A percentile compares a stretch with the other conserved stretches of the same genome.
These are phyloP conservation scores for Casuarina cunninghamiana DNA, from an alignment of 306 rosid genomes.

Conservation along the genomic window DNA sequence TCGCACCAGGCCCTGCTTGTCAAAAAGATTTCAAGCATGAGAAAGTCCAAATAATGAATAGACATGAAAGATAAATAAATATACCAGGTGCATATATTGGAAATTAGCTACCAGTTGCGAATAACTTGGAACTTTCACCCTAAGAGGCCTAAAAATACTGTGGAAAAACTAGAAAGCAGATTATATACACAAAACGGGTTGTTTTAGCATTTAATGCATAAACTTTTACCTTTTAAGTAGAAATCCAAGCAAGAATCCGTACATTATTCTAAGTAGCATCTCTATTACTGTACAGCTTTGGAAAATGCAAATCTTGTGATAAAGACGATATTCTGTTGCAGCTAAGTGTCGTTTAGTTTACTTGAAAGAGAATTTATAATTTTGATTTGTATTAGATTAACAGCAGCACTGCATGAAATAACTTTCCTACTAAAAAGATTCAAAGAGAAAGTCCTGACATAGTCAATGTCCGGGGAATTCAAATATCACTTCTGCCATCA, in stretches of 20 bases:
- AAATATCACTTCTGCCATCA: background rate
- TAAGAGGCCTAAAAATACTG: background rate
- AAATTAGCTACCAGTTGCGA: background rate
- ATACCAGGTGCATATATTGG: background rate
- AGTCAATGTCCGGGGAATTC: background rate
- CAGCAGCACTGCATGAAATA: background rate
- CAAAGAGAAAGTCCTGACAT: background rate
- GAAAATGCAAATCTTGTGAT: background rate
- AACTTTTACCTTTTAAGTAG: background rate
- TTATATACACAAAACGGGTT: background rate
- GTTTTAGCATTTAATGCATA: background rate
- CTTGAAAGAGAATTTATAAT: background rate
- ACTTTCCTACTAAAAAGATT: background rate
- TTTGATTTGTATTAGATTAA: background rate
- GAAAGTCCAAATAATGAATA: slow-evolving; percentile 10
- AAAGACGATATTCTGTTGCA: background rate
- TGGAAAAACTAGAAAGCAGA: slow-evolving; percentile 1
- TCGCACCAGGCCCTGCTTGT: slow-evolving; percentile 95
- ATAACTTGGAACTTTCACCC: background rate
- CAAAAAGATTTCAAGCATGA: slow-evolving; percentile 10
- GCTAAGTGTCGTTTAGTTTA: background rate
- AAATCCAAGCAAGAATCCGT: background rate
- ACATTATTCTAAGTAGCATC: background rate
- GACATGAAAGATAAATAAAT: background rate
- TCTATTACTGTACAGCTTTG: background rate